A percentile compares a stretch with the other conserved stretches of the same genome.
Conservation (phyloP, 257 asterid species). For the Solanum tarapatanum region DNA sequence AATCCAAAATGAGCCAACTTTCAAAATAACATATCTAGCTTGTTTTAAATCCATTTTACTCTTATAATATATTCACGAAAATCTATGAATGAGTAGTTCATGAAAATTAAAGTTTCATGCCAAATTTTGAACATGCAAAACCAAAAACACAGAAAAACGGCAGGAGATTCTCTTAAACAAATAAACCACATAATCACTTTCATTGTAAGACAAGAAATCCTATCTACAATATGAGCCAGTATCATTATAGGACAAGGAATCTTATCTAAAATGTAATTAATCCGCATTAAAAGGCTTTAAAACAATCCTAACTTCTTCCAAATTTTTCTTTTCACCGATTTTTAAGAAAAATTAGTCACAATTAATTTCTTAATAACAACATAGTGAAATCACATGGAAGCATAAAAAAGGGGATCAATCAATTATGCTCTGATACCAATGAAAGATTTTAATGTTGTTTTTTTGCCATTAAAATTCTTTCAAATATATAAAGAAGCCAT, state of each 20-base stretch:
- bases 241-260: too few relatives aligned
- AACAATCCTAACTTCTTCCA: too few relatives aligned
- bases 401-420: background rate
- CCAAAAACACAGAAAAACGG: background rate
- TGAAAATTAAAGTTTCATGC: background rate
- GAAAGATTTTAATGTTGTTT: too few relatives aligned
- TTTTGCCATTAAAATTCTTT: background rate
- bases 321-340: background rate
- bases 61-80: too few relatives aligned
- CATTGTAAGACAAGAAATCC: background rate
- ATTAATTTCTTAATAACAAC: too few relatives aligned
- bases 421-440: background rate
- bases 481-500: background rate
- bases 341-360: background rate
- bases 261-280: background rate
- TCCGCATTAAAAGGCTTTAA: too few relatives aligned
- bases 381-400: too few relatives aligned
- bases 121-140: background rate
- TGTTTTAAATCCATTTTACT: background rate
- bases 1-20: background rate
- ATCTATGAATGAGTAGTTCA: background rate
- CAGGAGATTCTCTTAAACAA: background rate
- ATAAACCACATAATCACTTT: background rate
- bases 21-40: too few relatives aligned
- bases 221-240: background rate